Evolutionary conservation across 805 yeast genomes (phyloP).

Genomic region (Pichia sporocuriosa): DNA sequence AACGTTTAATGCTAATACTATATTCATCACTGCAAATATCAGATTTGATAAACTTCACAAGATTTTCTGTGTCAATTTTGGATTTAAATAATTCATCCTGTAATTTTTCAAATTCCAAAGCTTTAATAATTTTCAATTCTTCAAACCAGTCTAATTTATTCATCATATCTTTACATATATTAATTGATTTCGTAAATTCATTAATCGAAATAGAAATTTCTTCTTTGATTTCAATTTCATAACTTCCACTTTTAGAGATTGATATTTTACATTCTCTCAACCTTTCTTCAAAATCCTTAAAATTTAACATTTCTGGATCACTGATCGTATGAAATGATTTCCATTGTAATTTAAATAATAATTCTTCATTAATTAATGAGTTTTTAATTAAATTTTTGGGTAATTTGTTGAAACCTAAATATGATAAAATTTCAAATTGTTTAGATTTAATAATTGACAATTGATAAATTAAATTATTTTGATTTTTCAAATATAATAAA

Average conservation of each 20-base stretch:
- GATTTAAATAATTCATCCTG: slow-evolving; percentile 8
- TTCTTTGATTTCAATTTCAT: slow-evolving; percentile 6
- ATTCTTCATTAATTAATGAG: slow-evolving; percentile 25
- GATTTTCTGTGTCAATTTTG: slow-evolving; percentile 3
- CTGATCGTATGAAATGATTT: slow-evolving; percentile 79
- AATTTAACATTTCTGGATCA: slow-evolving; percentile 59
- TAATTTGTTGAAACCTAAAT: slow-evolving; percentile 20
- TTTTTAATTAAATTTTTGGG: slow-evolving; percentile 22
- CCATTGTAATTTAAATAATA: slow-evolving; percentile 53
- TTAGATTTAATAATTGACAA: slow-evolving; percentile 17
- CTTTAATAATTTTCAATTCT: slow-evolving; percentile 1
- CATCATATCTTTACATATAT: slow-evolving; percentile 2
- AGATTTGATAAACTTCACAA: neutral
- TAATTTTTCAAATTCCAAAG: slow-evolving; percentile 1
- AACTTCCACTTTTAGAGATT: slow-evolving; percentile 6
- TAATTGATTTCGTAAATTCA: slow-evolving; percentile 5
- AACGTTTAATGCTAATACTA: slow-evolving; percentile 24
- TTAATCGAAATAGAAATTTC: slow-evolving; percentile 10
- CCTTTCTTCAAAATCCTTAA: slow-evolving; percentile 28
- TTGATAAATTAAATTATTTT: slow-evolving; percentile 21
- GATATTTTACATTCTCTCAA: slow-evolving; percentile 5
- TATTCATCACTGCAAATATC: slow-evolving; percentile 2
- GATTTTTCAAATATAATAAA: slow-evolving; percentile 1
- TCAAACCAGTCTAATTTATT: slow-evolving; percentile 6
- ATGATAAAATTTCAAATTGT: slow-evolving; percentile 21